These are phyloP conservation scores for Cornus kousa DNA, from an alignment of 148 eudicot genomes.

Conservation along the genomic window DNA sequence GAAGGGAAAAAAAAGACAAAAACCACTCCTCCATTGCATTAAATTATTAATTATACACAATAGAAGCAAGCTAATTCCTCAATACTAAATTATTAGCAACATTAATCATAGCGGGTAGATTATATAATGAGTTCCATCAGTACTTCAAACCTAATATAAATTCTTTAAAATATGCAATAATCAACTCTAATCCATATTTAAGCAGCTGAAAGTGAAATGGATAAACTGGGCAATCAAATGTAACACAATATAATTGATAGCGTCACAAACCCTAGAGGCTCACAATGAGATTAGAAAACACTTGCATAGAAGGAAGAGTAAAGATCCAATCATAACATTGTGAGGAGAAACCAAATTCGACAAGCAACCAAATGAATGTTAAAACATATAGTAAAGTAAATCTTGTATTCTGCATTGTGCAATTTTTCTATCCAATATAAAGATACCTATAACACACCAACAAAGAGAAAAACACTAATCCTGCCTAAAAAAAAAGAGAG, in stretches of 20 bases:
- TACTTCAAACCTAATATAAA: no score
- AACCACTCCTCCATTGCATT: no score
- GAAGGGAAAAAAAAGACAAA: no score
- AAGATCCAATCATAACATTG: not conserved
- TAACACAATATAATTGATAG: not conserved
- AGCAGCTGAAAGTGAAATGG: not conserved
- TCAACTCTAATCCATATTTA: not conserved
- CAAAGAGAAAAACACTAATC: not conserved
- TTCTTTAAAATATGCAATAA: not conserved
- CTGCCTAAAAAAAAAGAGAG: constrained; percentile 8
- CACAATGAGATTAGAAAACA: not conserved
- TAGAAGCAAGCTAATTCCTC: no score
- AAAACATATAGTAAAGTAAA: not conserved
- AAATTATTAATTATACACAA: no score
- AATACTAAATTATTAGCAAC: no score
- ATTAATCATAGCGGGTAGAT: no score
- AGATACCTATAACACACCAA: constrained; percentile 2
- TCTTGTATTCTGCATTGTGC: constrained; percentile 7
- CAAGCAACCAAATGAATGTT: not conserved
- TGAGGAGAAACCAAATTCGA: not conserved
- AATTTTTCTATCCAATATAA: constrained; percentile 5
- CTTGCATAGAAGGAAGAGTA: not conserved
- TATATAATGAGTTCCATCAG: no score
- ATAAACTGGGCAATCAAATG: not conserved
- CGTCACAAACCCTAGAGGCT: not conserved